Evolutionary conservation across 1,284 basidiomycete genomes (phyloP).

Genomic region (Sporisorium reilianum): DNA sequence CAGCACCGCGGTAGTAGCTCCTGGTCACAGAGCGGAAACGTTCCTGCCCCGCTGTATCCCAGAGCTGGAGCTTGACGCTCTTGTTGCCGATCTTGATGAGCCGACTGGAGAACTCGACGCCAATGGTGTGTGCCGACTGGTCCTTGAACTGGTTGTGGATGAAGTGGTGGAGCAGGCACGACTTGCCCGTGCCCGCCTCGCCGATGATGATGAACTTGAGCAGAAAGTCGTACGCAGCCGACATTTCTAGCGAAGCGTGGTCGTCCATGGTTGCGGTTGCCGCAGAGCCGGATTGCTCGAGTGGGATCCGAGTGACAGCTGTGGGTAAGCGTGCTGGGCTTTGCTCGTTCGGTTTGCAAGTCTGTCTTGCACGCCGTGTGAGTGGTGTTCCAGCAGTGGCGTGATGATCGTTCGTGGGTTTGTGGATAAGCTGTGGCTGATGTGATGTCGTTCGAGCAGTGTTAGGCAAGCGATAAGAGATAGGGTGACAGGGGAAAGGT

Average conservation of each 20-base stretch:
- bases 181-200: constrained; percentile 96
- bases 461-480: background rate
- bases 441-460: background rate
- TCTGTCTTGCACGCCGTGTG: no score
- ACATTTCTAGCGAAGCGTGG: constrained; percentile 52
- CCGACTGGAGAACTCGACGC: constrained; percentile 91
- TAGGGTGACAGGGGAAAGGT: background rate
- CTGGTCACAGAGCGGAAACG: constrained; percentile 86
- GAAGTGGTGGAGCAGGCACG: constrained; percentile 93
- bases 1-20: constrained; percentile 95
- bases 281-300: background rate
- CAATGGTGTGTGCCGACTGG: constrained; percentile 96
- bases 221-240: constrained; percentile 78
- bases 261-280: constrained; percentile 33
- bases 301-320: background rate
- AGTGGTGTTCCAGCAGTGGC: background rate
- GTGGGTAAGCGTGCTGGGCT: no score
- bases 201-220: constrained; percentile 98
- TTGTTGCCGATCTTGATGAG: constrained; percentile 90
- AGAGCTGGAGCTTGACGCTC: constrained; percentile 82
- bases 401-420: background rate
- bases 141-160: constrained; percentile 95
- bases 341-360: no score
- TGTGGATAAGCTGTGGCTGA: no score
- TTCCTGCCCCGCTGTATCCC: constrained; percentile 65